Percentiles rank a stretch among this genome's conserved stretches.
These are phyloP conservation scores for Nannochloris sp. DNA, from an alignment of 139 green algal species.

Conservation along the genomic window DNA sequence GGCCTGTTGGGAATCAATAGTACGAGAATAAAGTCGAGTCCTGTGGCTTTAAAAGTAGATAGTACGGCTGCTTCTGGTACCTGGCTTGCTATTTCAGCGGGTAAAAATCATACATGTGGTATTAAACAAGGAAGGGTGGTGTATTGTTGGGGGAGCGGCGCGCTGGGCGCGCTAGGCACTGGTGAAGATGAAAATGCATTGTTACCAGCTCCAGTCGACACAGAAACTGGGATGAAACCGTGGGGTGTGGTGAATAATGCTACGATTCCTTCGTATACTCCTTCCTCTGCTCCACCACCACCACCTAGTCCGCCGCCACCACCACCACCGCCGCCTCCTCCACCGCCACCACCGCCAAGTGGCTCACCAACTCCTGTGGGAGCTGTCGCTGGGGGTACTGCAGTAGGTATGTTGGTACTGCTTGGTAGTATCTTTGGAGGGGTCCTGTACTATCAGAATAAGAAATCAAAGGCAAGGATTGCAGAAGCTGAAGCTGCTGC, in stretches of 20 bases:
- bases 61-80: not conserved
- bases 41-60: not conserved
- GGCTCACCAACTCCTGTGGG: not conserved
- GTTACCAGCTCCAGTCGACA: not conserved
- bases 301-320: not conserved
- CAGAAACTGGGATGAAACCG: not conserved
- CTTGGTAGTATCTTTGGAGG: no score
- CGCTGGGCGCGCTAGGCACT: not conserved
- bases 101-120: not conserved
- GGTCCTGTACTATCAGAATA: no score
- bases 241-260: not conserved
- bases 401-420: not conserved
- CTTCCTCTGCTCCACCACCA: not conserved
- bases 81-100: no score
- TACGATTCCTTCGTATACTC: not conserved
- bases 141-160: not conserved
- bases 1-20: not conserved
- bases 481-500: not conserved
- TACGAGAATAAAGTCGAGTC: not conserved
- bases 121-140: not conserved
- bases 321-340: not conserved
- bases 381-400: not conserved
- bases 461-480: no score
- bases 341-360: not conserved
- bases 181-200: not conserved